Base-by-base conservation (phyloP, 441 rosid genomes). In the Capsella rubella region DNA sequence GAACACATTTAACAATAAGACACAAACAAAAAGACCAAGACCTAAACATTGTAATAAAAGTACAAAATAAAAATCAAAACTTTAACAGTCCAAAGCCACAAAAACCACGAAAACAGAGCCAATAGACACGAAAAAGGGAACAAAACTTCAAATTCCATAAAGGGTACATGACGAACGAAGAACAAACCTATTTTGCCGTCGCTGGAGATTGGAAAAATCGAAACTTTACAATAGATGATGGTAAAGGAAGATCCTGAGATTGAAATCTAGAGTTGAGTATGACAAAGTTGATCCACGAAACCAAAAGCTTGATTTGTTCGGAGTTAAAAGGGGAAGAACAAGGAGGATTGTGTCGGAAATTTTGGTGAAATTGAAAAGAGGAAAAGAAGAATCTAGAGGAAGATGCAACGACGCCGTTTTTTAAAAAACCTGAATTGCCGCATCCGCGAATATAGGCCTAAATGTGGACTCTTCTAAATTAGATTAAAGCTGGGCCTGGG, bases 381-480 rank as follows among this genome's bases (percentile, higher is more conserved):
- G 25, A 59, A 35, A 47, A 70, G 64, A 75, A 75, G 67, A 74
- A 50, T 67, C 69, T 68, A 67, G 72, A 74, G 27, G 16, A 54
- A 74, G 42, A n/a, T n/a, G 42, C 39, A 55, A 16, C 58, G 71
- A 64, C 50, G 68, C n/a, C 61, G 73, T 74, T 74, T 67, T 74
- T 51, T 31, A 16, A 1, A 42, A 51, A 42, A 51, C 60, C 78
- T 60, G 68, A 60, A 52, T 42, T 50, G 67, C 50, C 55, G 68
- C 68, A 12, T 31, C 73, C 78, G 62, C 69, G 78, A 67, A 74
- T 74, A 51, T 67, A 74, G 78, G 71, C 58, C 59, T 15, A 64
- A 55, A n/a, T 64, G n/a, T 64, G 58, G 71, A 64, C 12, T 55
- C 49, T 32, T 45, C 64, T 53, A 72, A 45, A 11, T 10, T 14